phyloP scores from a whole-genome alignment of 2,329 filamentous ascomycete species.

The Emmonsiellopsis sp. region DNA sequence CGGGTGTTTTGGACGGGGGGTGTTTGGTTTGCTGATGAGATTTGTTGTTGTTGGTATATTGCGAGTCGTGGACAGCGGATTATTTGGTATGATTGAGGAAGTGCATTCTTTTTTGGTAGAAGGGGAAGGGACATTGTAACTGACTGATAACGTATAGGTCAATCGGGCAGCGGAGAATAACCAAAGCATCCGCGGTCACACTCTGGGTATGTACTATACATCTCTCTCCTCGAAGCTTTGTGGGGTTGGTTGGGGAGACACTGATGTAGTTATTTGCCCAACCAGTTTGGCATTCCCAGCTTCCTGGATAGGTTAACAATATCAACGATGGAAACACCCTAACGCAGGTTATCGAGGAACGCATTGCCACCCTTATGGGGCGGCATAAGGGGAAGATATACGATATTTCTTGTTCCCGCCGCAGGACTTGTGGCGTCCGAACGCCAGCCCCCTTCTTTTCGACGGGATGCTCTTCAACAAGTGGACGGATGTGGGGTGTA shows the following conservation, averaged over 20 bases:
- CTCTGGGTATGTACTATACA: slow-evolving; percentile 50
- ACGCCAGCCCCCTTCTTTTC: slow-evolving; percentile 31
- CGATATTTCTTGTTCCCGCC: background rate
- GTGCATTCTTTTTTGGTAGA: background rate
- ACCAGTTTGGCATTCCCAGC: slow-evolving; percentile 19
- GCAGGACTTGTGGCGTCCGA: slow-evolving; percentile 33
- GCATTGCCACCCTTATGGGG: slow-evolving; percentile 49
- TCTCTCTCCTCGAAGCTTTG: slow-evolving; percentile 40
- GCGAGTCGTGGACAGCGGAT: background rate
- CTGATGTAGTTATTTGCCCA: background rate
- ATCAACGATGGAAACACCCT: slow-evolving; percentile 45
- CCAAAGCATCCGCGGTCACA: slow-evolving; percentile 56
- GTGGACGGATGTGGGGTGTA: too few species aligned
- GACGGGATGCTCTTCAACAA: slow-evolving; percentile 14
- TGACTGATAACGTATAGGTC: slow-evolving; percentile 30
- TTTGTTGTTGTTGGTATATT: background rate
- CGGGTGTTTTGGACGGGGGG: background rate
- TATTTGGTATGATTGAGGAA: background rate
- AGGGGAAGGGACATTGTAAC: slow-evolving; percentile 10
- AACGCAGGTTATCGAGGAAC: slow-evolving; percentile 48
- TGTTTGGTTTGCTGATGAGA: background rate
- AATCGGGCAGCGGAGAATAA: slow-evolving; percentile 48
- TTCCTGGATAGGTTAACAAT: slow-evolving; percentile 47
- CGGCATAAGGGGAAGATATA: slow-evolving; percentile 53
- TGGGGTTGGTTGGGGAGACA: background rate